These are phyloP conservation scores for Voacanga thouarsii DNA, from an alignment of 257 asterid genomes.

Conservation along the genomic window DNA sequence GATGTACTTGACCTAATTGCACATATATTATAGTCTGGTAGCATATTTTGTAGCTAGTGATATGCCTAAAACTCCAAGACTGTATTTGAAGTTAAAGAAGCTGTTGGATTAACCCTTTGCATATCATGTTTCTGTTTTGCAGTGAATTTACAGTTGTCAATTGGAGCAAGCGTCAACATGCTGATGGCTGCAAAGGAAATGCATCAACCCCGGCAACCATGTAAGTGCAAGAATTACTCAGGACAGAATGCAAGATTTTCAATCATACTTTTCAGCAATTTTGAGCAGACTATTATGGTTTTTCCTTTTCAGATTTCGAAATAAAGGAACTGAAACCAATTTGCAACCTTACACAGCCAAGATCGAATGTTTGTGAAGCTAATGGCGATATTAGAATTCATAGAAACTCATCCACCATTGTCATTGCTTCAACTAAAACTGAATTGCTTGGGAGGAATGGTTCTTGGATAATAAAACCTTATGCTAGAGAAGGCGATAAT, in stretches of 20 bases:
- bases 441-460: background rate
- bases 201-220: background rate
- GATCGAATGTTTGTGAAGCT: slow-evolving; percentile 47
- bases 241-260: background rate
- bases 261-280: background rate
- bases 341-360: slow-evolving; percentile 24
- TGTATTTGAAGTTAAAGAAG: background rate
- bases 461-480: slow-evolving; percentile 44
- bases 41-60: background rate
- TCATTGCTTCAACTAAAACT: slow-evolving; percentile 26
- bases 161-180: slow-evolving; percentile 4
- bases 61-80: background rate
- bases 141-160: slow-evolving; percentile 19
- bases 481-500: slow-evolving; percentile 44
- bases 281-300: background rate
- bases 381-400: slow-evolving; percentile 60
- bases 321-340: slow-evolving; percentile 15
- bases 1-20: background rate
- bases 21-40: too few species aligned
- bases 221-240: slow-evolving; percentile 10
- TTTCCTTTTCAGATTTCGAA: background rate
- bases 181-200: slow-evolving; percentile 5
- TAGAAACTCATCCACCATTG: slow-evolving; percentile 43
- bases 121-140: background rate
- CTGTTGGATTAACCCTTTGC: background rate